Evolutionary conservation across 2,329 filamentous ascomycete genomes (phyloP), one percentile per base, ranked within the genome.

Genomic region (Pseudopyricularia cyperi): DNA sequence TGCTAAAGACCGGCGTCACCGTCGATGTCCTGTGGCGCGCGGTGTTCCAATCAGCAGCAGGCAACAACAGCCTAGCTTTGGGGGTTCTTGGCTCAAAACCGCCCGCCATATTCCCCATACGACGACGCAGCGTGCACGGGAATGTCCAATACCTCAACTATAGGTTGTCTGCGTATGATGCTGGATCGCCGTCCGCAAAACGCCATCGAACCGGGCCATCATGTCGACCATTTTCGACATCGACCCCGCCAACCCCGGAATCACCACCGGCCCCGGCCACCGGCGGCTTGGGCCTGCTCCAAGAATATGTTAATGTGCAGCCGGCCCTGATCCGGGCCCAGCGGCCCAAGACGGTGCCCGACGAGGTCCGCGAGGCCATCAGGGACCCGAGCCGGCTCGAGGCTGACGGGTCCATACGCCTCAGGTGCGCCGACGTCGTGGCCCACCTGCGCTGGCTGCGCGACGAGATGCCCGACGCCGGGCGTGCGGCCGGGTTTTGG

Each of bases 21-120:
- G 60, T 72, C 34, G 80, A 85, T 62, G 78, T 80, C 55, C 71
- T 85, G 46, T 83, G 80, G 78, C 76, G 76, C 61, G 82, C 76
- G 60, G 67, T 85, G 15, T 83, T 78, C 59, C 80, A 80, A 12
- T 74, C 72, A 8, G 68, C 19, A 15, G 24, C 39, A 14, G 19
- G 12, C 24, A 44, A 44, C 24, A 44, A 44, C 39, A 26, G 39
- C 24, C 39, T 26, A 22, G 39, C 22, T 44, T 12, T 19, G 39
- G 39, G 22, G 24, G 39, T 19, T 22, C 39, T 3, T 14, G 24
- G 39, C 9, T 44, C 39, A 14, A 26, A 19, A 44, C 3, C 7
- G 7, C 24, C 19, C 2, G 39, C 24, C 39, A 22, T 24, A 24
- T 22, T 14, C 24, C 39, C 22, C 39, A 15, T 14, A 14, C 19